Base-by-base conservation (phyloP, 345 rosid genomes). In the Aquilaria sinensis region DNA sequence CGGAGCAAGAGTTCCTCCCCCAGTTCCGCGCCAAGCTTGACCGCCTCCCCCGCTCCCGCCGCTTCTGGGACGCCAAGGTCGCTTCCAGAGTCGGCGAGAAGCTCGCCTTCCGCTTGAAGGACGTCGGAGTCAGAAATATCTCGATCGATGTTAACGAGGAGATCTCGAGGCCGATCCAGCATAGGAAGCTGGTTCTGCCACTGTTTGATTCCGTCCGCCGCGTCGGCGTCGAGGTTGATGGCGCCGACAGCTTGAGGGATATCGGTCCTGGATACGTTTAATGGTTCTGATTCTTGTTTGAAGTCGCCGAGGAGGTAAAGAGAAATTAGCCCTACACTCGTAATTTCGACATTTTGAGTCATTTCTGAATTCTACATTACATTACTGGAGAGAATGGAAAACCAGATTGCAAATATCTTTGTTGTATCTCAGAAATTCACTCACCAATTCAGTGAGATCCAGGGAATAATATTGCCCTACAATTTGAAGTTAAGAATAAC, bases 31-130 rank as follows among this genome's bases (percentile, higher is more conserved):
- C 85, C 66, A 81, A 78, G 61, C 89, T 83, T 83, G 71, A 67
- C 67, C 78, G 85, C 12, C 74, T 82, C 64, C 96, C 85, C 37
- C 80, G 78, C 32, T 67, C 77, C 48, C 79, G 65, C 71, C 70
- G 72, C 50, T 61, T 70, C 70, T 85, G 92, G 96, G 91, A 88
- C 72, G 75, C 91, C 33, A 81, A 74, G 48, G 75, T 74, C 45
- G 96, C 91, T 1, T 80, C 85, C n/a, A 86, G 86, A 60, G 95
- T 92, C 59, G 98, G 98, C n/a, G 90, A 86, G 81, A 86, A 86
- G 72, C 82, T 89, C 33, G 92, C 85, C 10, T 59, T 85, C 11
- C 94, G 88, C 32, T 67, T 92, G 6, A 76, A 65, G 46, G 96
- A 85, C 31, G 76, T 89, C 55, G 96, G 96, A 13, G 76, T 92